phyloP scores from a whole-genome alignment of 2,329 filamentous ascomycete genomes.

The Thermothelomyces thermophilus region DNA sequence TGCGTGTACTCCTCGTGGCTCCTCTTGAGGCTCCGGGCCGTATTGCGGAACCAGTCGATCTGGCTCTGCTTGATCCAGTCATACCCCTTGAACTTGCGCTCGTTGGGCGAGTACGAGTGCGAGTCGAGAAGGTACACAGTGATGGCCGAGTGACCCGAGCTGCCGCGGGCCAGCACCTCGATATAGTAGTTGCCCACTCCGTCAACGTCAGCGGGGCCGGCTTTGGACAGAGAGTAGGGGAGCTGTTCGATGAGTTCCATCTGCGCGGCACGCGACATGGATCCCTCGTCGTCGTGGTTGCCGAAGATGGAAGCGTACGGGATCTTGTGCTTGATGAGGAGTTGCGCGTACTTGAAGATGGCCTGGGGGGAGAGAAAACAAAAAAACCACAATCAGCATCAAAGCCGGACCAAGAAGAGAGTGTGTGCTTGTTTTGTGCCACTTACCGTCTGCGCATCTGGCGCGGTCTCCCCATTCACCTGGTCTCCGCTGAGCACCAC shows the following conservation, averaged over 20 bases:
- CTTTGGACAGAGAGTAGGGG: constrained; percentile 80
- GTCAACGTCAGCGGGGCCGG: constrained; percentile 76
- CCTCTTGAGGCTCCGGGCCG: constrained; percentile 65
- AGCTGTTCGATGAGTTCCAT: constrained; percentile 84
- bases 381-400: constrained; percentile 22
- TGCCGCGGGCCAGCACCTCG: constrained; percentile 76
- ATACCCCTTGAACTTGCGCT: constrained; percentile 82
- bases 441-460: constrained; percentile 76
- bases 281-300: constrained; percentile 92
- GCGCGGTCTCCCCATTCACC: constrained; percentile 87
- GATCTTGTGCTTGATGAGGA: constrained; percentile 79
- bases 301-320: constrained; percentile 92
- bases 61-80: constrained; percentile 95
- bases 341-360: constrained; percentile 84
- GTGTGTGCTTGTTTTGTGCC: background rate
- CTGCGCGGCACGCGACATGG: constrained; percentile 66
- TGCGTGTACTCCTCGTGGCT: constrained; percentile 80
- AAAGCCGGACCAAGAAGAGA: no score
- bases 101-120: constrained; percentile 85
- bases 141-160: constrained; percentile 77
- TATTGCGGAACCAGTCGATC: constrained; percentile 88
- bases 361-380: no score
- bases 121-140: constrained; percentile 95
- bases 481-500: constrained; percentile 91
- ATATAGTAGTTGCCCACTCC: constrained; percentile 94